phyloP scores from a whole-genome alignment of 2,329 filamentous ascomycete species.

The Gliomastix tumulicola region DNA sequence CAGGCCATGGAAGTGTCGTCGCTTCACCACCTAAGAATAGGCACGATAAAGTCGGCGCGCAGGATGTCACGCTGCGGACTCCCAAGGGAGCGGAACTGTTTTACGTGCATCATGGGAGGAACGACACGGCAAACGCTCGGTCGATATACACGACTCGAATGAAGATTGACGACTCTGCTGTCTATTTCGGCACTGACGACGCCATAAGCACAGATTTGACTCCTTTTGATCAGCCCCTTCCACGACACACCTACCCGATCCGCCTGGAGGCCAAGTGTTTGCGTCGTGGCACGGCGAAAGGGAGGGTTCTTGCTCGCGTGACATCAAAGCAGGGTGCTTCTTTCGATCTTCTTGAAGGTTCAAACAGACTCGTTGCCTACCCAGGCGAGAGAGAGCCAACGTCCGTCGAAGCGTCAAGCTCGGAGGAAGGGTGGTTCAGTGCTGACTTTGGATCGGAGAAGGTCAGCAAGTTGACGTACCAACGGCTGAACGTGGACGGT shows the following conservation, averaged over 20 bases:
- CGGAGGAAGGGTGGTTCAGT: slow-evolving; percentile 7
- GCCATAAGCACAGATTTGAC: slow-evolving; percentile 20
- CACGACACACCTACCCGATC: slow-evolving; percentile 19
- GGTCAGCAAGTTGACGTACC: slow-evolving; percentile 11
- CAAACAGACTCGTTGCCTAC: slow-evolving; percentile 14
- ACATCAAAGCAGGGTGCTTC: slow-evolving; percentile 9
- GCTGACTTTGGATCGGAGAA: slow-evolving; percentile 5
- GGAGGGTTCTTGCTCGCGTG: slow-evolving; percentile 10
- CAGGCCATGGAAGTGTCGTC: slow-evolving; percentile 24
- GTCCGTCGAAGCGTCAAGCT: slow-evolving; percentile 2
- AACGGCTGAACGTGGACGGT: slow-evolving; percentile 2
- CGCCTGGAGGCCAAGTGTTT: slow-evolving; percentile 6
- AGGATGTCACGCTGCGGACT: slow-evolving; percentile 21
- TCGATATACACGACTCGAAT: slow-evolving; percentile 24
- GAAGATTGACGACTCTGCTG: slow-evolving; percentile 12
- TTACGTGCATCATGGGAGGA: slow-evolving; percentile 24
- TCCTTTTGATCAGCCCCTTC: slow-evolving; percentile 19
- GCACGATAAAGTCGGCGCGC: slow-evolving; percentile 12
- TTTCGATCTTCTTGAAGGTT: slow-evolving; percentile 14
- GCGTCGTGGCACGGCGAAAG: not conserved
- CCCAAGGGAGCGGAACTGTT: slow-evolving; percentile 21
- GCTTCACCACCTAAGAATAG: slow-evolving; percentile 16
- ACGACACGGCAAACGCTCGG: slow-evolving; percentile 15
- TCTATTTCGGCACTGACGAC: slow-evolving; percentile 16
- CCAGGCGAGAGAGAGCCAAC: slow-evolving; percentile 8